Conservation (phyloP, 2,329 filamentous ascomycete genomes). For the Colletotrichum chrysophilum region DNA sequence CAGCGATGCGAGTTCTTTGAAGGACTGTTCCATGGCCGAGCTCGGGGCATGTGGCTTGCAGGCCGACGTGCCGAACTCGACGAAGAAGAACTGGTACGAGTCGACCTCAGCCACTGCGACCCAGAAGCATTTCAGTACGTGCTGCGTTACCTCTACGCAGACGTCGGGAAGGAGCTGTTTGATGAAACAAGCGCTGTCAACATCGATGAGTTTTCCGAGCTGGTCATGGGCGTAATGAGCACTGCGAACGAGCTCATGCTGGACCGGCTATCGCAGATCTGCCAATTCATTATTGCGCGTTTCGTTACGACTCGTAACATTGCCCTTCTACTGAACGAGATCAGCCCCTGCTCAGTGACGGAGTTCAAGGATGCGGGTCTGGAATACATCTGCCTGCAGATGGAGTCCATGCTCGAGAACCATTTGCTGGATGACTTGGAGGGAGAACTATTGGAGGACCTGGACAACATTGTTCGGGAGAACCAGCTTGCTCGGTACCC, state of each 20-base stretch:
- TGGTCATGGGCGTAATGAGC: conserved; percentile 89
- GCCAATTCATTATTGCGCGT: conserved; percentile 81
- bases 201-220: conserved; percentile 84
- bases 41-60: conserved; percentile 83
- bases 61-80: conserved; percentile 60
- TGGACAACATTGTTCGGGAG: conserved; percentile 79
- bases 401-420: conserved; percentile 92
- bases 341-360: conserved; percentile 81
- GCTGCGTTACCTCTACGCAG: conserved; percentile 81
- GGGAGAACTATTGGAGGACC: conserved; percentile 77
- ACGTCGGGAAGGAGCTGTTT: conserved; percentile 81
- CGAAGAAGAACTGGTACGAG: conserved; percentile 55
- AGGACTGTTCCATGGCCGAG: conserved; percentile 86
- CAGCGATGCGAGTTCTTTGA: conserved; percentile 92
- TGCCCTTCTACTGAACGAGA: conserved; percentile 81
- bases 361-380: conserved; percentile 88
- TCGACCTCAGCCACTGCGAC: conserved; percentile 85
- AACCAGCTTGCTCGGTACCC: conserved; percentile 83
- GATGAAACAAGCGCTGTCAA: conserved; percentile 73
- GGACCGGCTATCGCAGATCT: conserved; percentile 86
- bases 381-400: conserved; percentile 89
- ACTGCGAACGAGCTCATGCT: conserved; percentile 96
- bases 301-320: conserved; percentile 90
- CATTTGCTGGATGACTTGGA: conserved; percentile 86
- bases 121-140: conserved; percentile 78